phyloP scores from a whole-genome alignment of 23 red algal genomes.

The Porphyridium purpureum region DNA sequence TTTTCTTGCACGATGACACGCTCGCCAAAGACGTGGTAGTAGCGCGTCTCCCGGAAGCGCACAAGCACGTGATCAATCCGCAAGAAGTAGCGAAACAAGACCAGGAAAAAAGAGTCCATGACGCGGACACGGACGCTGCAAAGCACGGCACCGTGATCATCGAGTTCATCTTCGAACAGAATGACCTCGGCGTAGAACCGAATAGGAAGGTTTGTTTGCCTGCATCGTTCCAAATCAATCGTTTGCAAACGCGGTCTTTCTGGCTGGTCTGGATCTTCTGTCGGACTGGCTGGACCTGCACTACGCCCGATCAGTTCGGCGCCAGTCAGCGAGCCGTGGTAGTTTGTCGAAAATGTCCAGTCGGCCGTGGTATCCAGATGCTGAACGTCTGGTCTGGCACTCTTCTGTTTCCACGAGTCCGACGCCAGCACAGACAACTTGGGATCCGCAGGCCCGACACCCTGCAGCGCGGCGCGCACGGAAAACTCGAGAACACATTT shows the following conservation, averaged over 20 bases:
- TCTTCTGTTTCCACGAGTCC: constrained; percentile 19
- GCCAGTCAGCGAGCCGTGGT: constrained; percentile 22
- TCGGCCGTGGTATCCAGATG: constrained; percentile 24
- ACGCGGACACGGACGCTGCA: constrained; percentile 65
- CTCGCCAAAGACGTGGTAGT: constrained; percentile 47
- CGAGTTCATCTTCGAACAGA: constrained; percentile 87
- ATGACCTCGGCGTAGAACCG: constrained; percentile 44
- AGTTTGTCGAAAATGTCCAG: constrained; percentile 64
- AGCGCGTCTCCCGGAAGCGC: constrained; percentile 67
- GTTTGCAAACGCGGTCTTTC: constrained; percentile 5
- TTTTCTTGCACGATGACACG: constrained; percentile 37
- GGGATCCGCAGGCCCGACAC: constrained; percentile 33
- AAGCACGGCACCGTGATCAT: constrained; percentile 70
- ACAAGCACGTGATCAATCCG: constrained; percentile 64
- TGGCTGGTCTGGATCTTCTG: background rate
- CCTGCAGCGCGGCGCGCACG: constrained; percentile 18
- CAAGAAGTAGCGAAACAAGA: constrained; percentile 62
- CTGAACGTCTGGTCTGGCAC: constrained; percentile 12
- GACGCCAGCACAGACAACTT: constrained; percentile 24
- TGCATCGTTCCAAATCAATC: constrained; percentile 33
- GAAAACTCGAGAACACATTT: no score
- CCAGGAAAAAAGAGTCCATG: constrained; percentile 58
- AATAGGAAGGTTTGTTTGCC: constrained; percentile 41
- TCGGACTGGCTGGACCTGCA: background rate
- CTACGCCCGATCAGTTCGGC: background rate